Percentiles rank a stretch among this genome's conserved stretches.
Evolutionary conservation across 306 rosid species (phyloP).

Genomic region (Casuarina equisetifolia): DNA sequence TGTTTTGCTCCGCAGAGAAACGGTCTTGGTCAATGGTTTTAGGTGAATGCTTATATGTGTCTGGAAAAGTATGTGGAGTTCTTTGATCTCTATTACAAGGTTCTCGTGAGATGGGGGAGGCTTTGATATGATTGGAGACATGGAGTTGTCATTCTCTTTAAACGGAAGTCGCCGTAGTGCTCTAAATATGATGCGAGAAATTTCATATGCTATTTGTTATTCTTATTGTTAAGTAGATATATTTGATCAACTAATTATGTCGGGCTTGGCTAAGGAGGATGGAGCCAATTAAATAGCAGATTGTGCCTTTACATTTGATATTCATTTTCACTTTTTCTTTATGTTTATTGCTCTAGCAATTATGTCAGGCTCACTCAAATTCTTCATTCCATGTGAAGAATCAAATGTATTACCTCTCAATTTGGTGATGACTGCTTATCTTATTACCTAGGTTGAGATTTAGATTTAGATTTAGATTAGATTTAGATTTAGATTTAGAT

Average conservation of each 20-base stretch:
- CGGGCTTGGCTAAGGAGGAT: not conserved
- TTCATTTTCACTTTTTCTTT: no score
- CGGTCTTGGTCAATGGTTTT: conserved; percentile 17
- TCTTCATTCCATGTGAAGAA: not conserved
- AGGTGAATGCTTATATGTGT: not conserved
- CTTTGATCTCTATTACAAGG: not conserved
- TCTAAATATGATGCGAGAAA: not conserved
- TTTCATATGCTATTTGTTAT: not conserved
- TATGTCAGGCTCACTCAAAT: not conserved
- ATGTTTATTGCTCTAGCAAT: not conserved
- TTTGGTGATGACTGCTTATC: not conserved
- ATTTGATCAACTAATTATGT: not conserved
- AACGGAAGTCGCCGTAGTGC: not conserved
- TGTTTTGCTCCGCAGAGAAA: not conserved
- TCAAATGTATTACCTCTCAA: not conserved
- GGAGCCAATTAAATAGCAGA: not conserved
- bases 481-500: no score
- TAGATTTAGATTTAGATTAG: no score
- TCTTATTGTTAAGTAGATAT: not conserved
- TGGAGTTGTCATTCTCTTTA: conserved; percentile 1
- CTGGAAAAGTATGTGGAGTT: not conserved
- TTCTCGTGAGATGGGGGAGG: not conserved
- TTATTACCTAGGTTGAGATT: not conserved
- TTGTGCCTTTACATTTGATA: not conserved
- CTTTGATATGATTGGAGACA: not conserved